Conservation (phyloP, 2,329 filamentous ascomycete species). For the Aspergillus quadrilineatus region DNA sequence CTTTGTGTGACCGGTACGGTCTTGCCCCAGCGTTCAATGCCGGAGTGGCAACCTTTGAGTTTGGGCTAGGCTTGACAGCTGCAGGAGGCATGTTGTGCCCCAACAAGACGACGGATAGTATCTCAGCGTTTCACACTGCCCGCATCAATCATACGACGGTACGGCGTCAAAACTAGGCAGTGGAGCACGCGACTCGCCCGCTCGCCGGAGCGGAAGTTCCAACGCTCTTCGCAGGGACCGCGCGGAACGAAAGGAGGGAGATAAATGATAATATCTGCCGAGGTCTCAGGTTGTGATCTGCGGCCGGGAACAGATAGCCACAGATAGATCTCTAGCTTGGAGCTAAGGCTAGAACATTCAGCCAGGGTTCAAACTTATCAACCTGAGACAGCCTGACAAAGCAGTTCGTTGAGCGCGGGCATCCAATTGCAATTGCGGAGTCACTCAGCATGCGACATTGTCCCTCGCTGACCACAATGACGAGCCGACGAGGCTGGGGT, state of each 20-base stretch:
- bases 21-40: constrained; percentile 47
- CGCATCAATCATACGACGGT: constrained; percentile 1
- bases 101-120: constrained; percentile 2
- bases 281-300: constrained; percentile 4
- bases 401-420: constrained; percentile 5
- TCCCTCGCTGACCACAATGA: background rate
- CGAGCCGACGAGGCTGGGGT: background rate
- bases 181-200: constrained; percentile 6
- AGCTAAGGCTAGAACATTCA: constrained; percentile 2
- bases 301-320: background rate
- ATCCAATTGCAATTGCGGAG: constrained; percentile 10
- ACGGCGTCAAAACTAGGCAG: background rate
- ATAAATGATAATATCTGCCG: background rate
- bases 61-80: constrained; percentile 30
- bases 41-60: constrained; percentile 35
- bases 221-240: background rate
- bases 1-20: constrained; percentile 62
- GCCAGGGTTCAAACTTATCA: background rate
- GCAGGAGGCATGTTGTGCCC: constrained; percentile 34
- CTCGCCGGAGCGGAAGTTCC: background rate
- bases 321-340: background rate
- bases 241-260: background rate
- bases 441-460: constrained; percentile 11
- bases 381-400: background rate
- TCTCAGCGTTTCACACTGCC: background rate